These are phyloP conservation scores for Brassica nigra DNA, from an alignment of 345 rosid genomes.

Conservation along the genomic window DNA sequence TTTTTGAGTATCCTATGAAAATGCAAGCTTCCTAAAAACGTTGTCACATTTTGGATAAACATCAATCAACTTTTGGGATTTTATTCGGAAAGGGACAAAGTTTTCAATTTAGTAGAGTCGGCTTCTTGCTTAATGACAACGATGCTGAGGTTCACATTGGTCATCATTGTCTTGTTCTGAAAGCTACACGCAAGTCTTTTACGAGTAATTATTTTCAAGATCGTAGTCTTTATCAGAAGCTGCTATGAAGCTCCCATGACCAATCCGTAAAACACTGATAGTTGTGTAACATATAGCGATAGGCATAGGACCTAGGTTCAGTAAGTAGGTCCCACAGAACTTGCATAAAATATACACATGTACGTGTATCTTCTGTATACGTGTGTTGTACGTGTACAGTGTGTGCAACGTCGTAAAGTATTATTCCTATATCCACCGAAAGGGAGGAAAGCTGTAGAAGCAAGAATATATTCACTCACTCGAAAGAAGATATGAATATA, in stretches of 20 bases:
- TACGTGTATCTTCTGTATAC: conserved; percentile 1
- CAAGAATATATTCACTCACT: conserved; percentile 44
- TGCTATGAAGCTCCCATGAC: background rate
- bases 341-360: conserved; percentile 7
- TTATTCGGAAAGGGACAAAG: background rate
- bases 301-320: background rate
- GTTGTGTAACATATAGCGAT: background rate
- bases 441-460: conserved; percentile 26
- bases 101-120: conserved; percentile 13
- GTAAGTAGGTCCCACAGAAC: background rate
- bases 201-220: background rate
- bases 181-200: background rate
- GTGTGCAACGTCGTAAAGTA: conserved; percentile 23
- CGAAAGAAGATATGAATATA: conserved; percentile 5
- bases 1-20: conserved; percentile 6
- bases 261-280: background rate
- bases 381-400: conserved; percentile 23
- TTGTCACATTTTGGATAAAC: conserved; percentile 21
- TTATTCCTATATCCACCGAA: conserved; percentile 36
- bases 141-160: conserved; percentile 15
- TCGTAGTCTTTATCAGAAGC: background rate
- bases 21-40: background rate
- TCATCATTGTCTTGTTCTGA: conserved; percentile 16
- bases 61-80: background rate
- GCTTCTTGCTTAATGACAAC: conserved; percentile 16